Base-by-base conservation (phyloP, 805 yeast species). In the Kregervanrija delftensis region DNA sequence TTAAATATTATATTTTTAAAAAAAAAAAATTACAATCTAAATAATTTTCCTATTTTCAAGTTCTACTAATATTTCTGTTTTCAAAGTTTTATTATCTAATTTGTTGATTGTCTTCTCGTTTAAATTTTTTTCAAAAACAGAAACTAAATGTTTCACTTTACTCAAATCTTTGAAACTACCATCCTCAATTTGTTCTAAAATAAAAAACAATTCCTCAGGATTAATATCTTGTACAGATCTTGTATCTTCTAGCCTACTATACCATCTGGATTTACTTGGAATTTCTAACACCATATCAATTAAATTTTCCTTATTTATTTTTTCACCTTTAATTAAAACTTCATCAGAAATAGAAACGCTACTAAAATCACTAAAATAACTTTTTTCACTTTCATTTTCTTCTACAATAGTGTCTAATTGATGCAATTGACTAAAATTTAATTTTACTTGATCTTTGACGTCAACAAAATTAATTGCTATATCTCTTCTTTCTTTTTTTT, bases 381-480 rank as follows among this genome's bases (percentile, higher is more conserved):
- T 35, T 9, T 33, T 22, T 9, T 33, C 33, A 15, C 32, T n/a
- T 12, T 31, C 34, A 5, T 17, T 12, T n/a, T 45, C 47, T 34
- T 52, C 56, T 8, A 11, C 13, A 11, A 52, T 52, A 2, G 51
- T 45, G 15, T 43, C 33, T 13, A 52, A 17, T 5, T 35, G 34
- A 33, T 53, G 43, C 16, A 17, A 41, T 30, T 45, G 49, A 22
- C 49, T 52, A 30, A 43, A 51, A 33, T 51, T 40, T 15, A 45
- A 11, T 10, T 30, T 36, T 4, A 51, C 17, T 42, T 52, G 55
- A n/a, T 51, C 44, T 10, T 37, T 10, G 11, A 37, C 49, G 17
- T 38, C 35, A 4, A 38, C 16, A 13, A 44, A 30, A 10, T 16
- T 36, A 4, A 17, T 9, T 15, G 28, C 15, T 11, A 22, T 4